Base-by-base conservation (phyloP, 108 stramenopile genomes). In the Cylindrotheca closterium region DNA sequence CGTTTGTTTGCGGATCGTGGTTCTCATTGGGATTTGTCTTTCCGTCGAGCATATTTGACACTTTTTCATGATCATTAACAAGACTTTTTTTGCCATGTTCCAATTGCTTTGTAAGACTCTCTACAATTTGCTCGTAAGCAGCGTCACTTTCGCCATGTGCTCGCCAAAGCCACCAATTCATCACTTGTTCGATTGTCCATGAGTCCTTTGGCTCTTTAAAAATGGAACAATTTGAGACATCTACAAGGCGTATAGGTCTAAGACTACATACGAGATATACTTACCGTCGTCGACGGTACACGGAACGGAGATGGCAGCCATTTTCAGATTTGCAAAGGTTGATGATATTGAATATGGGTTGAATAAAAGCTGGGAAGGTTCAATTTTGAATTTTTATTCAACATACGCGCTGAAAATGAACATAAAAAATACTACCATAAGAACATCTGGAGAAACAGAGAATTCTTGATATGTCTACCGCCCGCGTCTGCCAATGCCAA, bases 131-230 rank as follows among this genome's bases (percentile, higher is more conserved):
- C 34, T 76, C 65, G 8, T 77, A 67, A 25, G 70, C 73, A 1
- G 65, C 51, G 17, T 81, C 72, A 15, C 78, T 80, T 45, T 67
- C 72, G 2, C 22, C 23, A 21, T 85, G 75, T 12, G 84, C 68
- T 57, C 74, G 85, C 25, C 79, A 34, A 22, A 86, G 65, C 42
- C 75, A 82, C 85, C 85, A 92, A 52, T 85, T 79, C 49, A 92
- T 32, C 19, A 88, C 77, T 68, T 92, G 73, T 61, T 92, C 90
- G 18, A 92, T 72, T 7, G 83, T 87, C 90, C 90, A 92, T 3
- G 73, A 53, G 25, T 78, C 65, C 55, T 67, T 73, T 1, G 90
- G 90, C 63, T 86, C 83, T 71, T 26, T 46, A 18, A 34, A 17
- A 42, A 33, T 31, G 3, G 23, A 46, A 21, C 0, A 49, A 47